Base-by-base conservation (phyloP, 78 protist genomes). In the Polysphondylium violaceum region DNA sequence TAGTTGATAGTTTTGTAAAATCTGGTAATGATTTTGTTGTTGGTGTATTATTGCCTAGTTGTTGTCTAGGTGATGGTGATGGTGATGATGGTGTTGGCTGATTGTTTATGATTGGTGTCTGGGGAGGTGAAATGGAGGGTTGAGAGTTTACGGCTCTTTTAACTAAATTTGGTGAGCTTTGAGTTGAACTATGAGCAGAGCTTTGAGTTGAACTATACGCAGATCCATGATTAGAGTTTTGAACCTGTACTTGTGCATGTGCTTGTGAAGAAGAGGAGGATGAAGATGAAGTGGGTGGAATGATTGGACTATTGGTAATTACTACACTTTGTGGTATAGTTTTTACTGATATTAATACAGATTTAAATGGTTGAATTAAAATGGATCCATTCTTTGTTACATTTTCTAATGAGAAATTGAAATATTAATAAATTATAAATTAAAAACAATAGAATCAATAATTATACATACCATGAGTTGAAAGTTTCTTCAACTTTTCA, bases 381-480 rank as follows among this genome's bases (percentile, higher is more conserved):
- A 47, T 83, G 16, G 90, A 83, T n/a, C 58, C 36, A 16, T 29
- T 7, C 55, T 33, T 83, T 11, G 64, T 36, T 44, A 83, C 76
- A 71, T 83, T 83, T 51, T 83, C 69, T 61, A 61, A 17, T 31
- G 1, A 11, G 8, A 7, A 3, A 11, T 33, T 29, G 33, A 29
- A 61, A 31, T 6, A 33, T 29, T 29, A 35, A 61, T 14, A 33
- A 61, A 0, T 23, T n/a, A n/a, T n/a, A n/a, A n/a, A n/a, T n/a
- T n/a, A n/a, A n/a, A n/a, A n/a, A n/a, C n/a, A 60, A 0, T 16
- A 61, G 2, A 14, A 27, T 60, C 3, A 27, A 60, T 27, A 33
- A 31, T 61, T 14, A 61, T 16, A 61, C 69, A 14, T 61, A 61
- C 69, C 90, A 83, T 83, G 90, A 21, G 90, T 59, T 33, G 90